Conservation (phyloP, 345 rosid species). For the Excoecaria agallocha region DNA sequence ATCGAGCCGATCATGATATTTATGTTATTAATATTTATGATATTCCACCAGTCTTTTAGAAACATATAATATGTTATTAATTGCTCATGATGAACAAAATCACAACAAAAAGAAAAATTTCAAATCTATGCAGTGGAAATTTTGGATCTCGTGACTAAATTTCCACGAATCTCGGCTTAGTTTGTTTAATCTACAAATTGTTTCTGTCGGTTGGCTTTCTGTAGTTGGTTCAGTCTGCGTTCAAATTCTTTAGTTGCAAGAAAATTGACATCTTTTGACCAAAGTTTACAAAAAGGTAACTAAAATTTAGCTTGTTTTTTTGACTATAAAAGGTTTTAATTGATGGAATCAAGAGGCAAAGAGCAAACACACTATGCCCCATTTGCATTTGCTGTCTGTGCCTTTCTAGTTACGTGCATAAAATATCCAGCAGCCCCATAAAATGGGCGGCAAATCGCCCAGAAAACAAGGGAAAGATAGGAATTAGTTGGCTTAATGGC, state of each 20-base stretch:
- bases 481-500: too few species aligned
- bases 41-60: too few species aligned
- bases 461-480: too few species aligned
- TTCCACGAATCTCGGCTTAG: conserved; percentile 19
- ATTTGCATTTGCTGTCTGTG: too few species aligned
- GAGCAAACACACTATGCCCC: too few species aligned
- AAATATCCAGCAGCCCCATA: background rate
- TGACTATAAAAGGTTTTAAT: too few species aligned
- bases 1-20: too few species aligned
- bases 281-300: background rate
- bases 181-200: background rate
- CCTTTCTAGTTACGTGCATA: too few species aligned
- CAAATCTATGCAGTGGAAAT: background rate
- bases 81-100: background rate
- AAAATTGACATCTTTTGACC: conserved; percentile 4
- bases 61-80: too few species aligned
- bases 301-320: background rate
- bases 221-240: background rate
- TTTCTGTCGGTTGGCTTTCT: background rate
- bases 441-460: background rate
- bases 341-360: too few species aligned
- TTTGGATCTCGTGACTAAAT: background rate
- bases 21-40: too few species aligned
- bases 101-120: background rate
- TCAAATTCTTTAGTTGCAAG: background rate